Percentiles rank a stretch among this genome's conserved stretches.
Conservation (phyloP, 2,329 filamentous ascomycete species). For the Fusarium nygamai region DNA sequence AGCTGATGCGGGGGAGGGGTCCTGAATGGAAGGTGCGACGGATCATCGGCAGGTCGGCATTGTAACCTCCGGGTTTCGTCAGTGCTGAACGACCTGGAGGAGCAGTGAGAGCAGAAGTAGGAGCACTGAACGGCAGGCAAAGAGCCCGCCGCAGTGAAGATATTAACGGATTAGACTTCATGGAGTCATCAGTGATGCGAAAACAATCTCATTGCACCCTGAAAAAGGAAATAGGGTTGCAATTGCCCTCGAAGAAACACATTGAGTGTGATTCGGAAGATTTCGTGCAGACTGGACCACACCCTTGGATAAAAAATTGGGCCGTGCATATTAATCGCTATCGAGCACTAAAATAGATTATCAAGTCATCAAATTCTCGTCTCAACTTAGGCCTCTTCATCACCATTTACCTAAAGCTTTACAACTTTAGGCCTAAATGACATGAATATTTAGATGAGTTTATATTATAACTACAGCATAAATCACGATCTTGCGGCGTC, state of each 20-base stretch:
- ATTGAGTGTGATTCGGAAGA: not conserved
- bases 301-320: constrained; percentile 3
- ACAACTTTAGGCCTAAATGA: not conserved
- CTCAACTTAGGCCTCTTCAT: not conserved
- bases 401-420: not conserved
- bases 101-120: not conserved
- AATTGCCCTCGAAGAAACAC: not conserved
- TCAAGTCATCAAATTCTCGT: not conserved
- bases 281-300: not conserved
- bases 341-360: not conserved
- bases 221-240: not conserved
- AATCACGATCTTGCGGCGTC: not conserved
- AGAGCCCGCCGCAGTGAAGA: constrained; percentile 15
- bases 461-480: not conserved
- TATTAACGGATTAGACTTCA: constrained; percentile 4
- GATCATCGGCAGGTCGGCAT: constrained; percentile 38
- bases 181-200: not conserved
- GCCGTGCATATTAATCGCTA: not conserved
- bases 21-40: constrained; percentile 34
- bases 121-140: not conserved
- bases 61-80: constrained; percentile 14
- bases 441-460: not conserved
- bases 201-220: not conserved
- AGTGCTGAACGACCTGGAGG: not conserved
- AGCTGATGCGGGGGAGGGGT: constrained; percentile 42